Base-by-base conservation (phyloP, 441 rosid genomes). In the Euphorbia celastroides region DNA sequence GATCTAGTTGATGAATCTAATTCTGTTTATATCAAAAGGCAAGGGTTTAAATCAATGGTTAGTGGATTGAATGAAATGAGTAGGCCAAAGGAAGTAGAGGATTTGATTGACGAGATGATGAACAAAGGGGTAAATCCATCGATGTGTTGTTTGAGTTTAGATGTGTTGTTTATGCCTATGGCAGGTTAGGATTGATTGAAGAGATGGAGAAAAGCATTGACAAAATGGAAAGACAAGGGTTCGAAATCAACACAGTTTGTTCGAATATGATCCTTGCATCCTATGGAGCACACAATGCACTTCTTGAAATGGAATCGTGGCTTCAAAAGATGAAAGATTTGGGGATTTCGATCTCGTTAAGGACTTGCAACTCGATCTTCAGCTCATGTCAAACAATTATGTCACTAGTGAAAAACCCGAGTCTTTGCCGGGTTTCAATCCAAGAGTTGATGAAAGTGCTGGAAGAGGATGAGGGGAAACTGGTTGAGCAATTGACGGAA, bases 201-300 rank as follows among this genome's bases (percentile, higher is more conserved):
- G 84, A 88, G 20, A 93, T 93, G 98, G 69, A 71, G 69, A 82
- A 81, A 66, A 31, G 68, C 41, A 69, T 87, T 5, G 60, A 36
- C 2, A 28, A 55, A 63, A 84, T 90, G 89, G 88, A 78, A 65
- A 72, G 60, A 13, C 76, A 66, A 72, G 90, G 92, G 38, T 66
- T 78, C 51, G 56, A 30, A 58, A 73, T 85, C 23, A 96, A 93
- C 72, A 85, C 86, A 0, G 78, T 87, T 56, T 83, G 87, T 72
- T 81, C 88, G 13, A 93, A 88, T 58, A 88, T 93, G 97, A 73
- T 88, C 70, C 87, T 93, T 46, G 82, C 96, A 5, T 88, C 93
- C 0, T 90, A 86, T 59, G 96, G 98, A 68, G 79, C 80, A 70
- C 84, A 81, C 50, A 64, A 68, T 11, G 83, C 84, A 31, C 86